Conservation (phyloP, 116 monocot species). For the Cymodocea nodosa region DNA sequence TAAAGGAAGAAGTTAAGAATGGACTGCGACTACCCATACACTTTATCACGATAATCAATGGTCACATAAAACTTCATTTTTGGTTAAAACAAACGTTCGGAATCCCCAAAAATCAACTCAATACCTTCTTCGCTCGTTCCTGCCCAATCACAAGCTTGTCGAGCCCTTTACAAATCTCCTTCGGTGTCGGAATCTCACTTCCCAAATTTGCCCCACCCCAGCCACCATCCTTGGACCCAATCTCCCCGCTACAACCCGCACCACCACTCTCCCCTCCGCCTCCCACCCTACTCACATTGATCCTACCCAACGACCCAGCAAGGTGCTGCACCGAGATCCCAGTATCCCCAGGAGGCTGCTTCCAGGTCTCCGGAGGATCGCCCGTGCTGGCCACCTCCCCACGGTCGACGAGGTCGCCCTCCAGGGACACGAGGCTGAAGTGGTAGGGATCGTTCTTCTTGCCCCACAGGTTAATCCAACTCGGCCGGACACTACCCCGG, state of each 20-base stretch:
- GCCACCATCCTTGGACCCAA: conserved; percentile 18
- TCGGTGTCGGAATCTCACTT: conserved; percentile 64
- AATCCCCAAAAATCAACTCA: not conserved
- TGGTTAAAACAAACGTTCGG: not conserved
- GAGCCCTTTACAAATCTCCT: conserved; percentile 64
- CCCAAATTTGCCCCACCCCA: conserved; percentile 73
- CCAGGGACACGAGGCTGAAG: no score
- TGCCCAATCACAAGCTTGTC: conserved; percentile 90
- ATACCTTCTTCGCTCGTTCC: conserved; percentile 75
- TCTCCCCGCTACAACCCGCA: conserved; percentile 16
- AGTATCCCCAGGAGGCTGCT: conserved; percentile 43
- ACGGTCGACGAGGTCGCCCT: no score
- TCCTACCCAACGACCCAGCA: conserved; percentile 19
- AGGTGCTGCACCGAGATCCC: conserved; percentile 13
- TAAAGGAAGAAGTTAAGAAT: no score
- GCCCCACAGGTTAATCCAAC: no score
- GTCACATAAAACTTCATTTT: no score
- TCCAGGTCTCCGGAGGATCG: conserved; percentile 87
- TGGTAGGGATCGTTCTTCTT: no score
- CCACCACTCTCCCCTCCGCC: conserved; percentile 26
- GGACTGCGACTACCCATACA: no score
- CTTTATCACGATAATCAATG: no score
- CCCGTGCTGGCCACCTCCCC: conserved; percentile 14
- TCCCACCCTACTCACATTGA: conserved; percentile 54
- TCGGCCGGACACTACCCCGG: no score